Evolutionary conservation across 352 stramenopile genomes (phyloP).

Genomic region (Globisporangium ultimum): DNA sequence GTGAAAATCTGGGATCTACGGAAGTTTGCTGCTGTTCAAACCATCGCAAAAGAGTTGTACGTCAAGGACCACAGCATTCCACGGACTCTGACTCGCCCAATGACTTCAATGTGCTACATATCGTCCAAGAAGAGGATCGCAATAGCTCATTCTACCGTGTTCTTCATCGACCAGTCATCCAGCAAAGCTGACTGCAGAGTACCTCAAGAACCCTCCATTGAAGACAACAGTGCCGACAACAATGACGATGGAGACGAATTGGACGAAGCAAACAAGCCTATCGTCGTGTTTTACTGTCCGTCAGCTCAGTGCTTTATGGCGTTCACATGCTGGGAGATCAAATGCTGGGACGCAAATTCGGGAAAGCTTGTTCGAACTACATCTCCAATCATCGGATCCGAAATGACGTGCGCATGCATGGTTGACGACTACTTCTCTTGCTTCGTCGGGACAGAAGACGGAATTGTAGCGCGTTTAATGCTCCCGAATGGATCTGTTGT

Average conservation of each 20-base stretch:
- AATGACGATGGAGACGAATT: conserved; percentile 5
- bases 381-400: conserved; percentile 17
- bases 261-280: conserved; percentile 30
- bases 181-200: conserved; percentile 1
- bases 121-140: conserved; percentile 29
- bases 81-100: conserved; percentile 7
- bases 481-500: conserved; percentile 31
- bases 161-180: conserved; percentile 43
- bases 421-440: conserved; percentile 41
- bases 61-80: conserved; percentile 18
- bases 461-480: conserved; percentile 32
- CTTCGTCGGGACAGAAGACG: conserved; percentile 36
- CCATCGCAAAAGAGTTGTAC: conserved; percentile 31
- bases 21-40: conserved; percentile 44
- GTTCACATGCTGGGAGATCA: conserved; percentile 25
- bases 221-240: not conserved
- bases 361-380: conserved; percentile 19
- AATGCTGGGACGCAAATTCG: conserved; percentile 24
- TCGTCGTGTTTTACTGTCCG: conserved; percentile 27
- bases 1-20: conserved; percentile 57
- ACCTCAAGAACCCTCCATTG: not conserved
- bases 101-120: conserved; percentile 36
- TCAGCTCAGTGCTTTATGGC: conserved; percentile 28
- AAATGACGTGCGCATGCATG: conserved; percentile 29
- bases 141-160: conserved; percentile 47